phyloP scores from a whole-genome alignment of 2,329 filamentous ascomycete genomes.

The Diaporthe ilicicola region DNA sequence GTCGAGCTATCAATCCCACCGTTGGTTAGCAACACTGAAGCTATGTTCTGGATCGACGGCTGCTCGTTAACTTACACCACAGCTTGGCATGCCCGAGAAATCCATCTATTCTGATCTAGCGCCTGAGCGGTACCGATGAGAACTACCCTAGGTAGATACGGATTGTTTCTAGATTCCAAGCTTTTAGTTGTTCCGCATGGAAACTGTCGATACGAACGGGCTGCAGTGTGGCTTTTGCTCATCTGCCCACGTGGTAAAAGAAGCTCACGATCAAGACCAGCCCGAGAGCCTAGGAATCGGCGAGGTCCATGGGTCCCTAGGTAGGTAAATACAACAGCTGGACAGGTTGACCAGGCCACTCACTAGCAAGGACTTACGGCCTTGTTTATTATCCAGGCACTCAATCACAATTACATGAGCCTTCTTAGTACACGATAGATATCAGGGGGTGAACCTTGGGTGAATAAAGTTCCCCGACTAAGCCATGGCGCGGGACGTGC shows the following conservation, averaged over 20 bases:
- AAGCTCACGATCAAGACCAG: not conserved
- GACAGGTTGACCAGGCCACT: not conserved
- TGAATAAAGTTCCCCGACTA: not conserved
- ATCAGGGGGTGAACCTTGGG: not conserved
- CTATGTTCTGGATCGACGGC: not conserved
- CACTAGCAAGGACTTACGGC: not conserved
- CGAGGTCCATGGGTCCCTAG: no score
- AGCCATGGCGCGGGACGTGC: slow-evolving; percentile 4
- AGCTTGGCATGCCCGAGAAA: not conserved
- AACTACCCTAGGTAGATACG: not conserved
- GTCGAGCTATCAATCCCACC: not conserved
- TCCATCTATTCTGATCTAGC: not conserved
- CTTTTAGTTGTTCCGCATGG: not conserved
- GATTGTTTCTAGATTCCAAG: no score
- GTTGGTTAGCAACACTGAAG: not conserved
- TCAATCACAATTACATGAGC: not conserved
- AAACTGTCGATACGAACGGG: not conserved
- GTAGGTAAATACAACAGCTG: not conserved
- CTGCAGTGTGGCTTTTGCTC: not conserved
- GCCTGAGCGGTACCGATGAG: not conserved
- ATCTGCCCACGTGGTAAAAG: not conserved
- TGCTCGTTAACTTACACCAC: not conserved
- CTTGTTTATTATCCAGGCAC: not conserved
- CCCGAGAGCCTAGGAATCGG: not conserved
- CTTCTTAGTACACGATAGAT: not conserved